Evolutionary conservation across 106 monocot genomes (phyloP), one percentile per base, ranked within the genome.

Genomic region (Ottelia alismoides): DNA sequence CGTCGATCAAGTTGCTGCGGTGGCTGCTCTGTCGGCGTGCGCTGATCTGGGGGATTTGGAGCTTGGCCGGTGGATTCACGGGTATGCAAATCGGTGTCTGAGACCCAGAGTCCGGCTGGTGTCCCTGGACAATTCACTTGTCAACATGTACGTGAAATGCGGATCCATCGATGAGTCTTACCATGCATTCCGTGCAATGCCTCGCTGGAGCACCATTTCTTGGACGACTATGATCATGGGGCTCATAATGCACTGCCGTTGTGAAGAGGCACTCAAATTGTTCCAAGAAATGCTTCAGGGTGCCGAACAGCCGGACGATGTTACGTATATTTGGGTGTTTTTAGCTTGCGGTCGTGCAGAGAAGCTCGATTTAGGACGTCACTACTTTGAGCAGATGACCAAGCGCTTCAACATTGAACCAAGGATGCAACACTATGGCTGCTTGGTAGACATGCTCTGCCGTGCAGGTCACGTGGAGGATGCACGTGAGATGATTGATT

Each of bases 371-470:
- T 47, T 65, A 1, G 72, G 60, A 14, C 30, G 27, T 23, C 27
- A 27, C 14, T 60, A 48, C 30, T 72, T 72, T 20, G 30, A 55
- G 53, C 45, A 22, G 12, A 72, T 72, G 66, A 31, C 2, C 1
- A 2, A 30, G 22, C 20, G 3, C 20, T 32, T 31, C 19, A 46
- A 60, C 22, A 58, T 72, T 66, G n/a, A n/a, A n/a, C n/a, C n/a
- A n/a, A n/a, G n/a, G n/a, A n/a, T n/a, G n/a, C n/a, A n/a, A n/a
- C n/a, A 72, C 48, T 72, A 72, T 10, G 65, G 65, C 3, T 72
- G 72, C 54, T 53, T 72, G 59, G 66, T 66, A 3, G 72, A 72
- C 54, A 72, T 61, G 66, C 72, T 66, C 2, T 48, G 60, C 27
- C 58, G 66, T 2, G 59, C 60, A 2, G 57, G 47, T 5, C 55